Base-by-base conservation (phyloP, 371 early-diverging fungal genomes). In the Apophysomyces variabilis region DNA sequence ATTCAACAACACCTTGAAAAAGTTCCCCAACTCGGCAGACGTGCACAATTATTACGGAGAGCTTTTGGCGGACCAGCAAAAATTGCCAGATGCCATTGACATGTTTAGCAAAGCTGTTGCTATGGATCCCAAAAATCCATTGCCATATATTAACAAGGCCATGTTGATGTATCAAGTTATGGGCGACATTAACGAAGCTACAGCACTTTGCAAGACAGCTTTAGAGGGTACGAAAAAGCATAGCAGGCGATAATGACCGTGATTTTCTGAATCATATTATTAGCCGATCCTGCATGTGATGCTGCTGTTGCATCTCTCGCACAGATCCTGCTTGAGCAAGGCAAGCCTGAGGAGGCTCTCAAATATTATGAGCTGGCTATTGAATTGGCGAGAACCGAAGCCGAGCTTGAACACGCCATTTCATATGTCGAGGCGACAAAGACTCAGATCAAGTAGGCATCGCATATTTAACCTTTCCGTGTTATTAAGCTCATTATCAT, bases 11-110 rank as follows among this genome's bases (percentile, higher is more conserved):
- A 91, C 95, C 0, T 76, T 88, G 66, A 83, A 85, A 71, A 86
- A 88, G 64, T 98, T 97, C 85, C 86, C 90, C 50, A 72, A 88
- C 38, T 88, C 90, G 44, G 89, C 93, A 41, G 98, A 98, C 74
- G 91, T 96, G 32, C 95, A 87, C 86, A 97, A 97, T 85, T 98
- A 97, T 80, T 94, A 95, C 65, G 98, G 96, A 72, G 99, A 98
- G 80, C 85, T 98, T 18, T 77, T 96, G 54, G 81, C 94, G 59
- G 98, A 98, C 68, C 92, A 93, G 73, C 92, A 93, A 72, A 85
- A 86, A 47, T 84, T 90, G 45, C 85, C 87, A 9, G 91, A 94
- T 66, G 93, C 95, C 7, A 75, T 84, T 64, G 85, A 87, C 13
- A 84, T 85, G 76, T 95, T 94, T 72, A 88, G 89, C 65, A 93